Base-by-base conservation (phyloP, 208 protist genomes). In the Trypanosoma brucei region DNA sequence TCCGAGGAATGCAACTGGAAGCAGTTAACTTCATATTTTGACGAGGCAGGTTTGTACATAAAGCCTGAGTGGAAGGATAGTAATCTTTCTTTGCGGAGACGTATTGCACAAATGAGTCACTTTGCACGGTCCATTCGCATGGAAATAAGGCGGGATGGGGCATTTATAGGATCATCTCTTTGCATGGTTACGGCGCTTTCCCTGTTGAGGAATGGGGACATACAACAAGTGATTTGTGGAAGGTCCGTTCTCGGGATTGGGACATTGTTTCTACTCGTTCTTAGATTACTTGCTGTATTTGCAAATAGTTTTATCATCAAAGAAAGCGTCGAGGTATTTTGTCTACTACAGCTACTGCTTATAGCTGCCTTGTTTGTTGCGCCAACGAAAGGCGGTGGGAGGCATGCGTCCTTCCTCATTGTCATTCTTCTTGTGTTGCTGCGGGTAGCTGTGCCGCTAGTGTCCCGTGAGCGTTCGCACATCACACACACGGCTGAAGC, bases 271-370 rank as follows among this genome's bases (percentile, higher is more conserved):
- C 67, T 85, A 13, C 45, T 88, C 33, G 46, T 86, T 2, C 45
- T 88, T 35, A 83, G 83, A 30, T 40, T 84, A 30, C 70, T 65
- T 61, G 62, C 59, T 36, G 63, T 81, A 58, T 82, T 89, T 64
- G 81, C 86, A 22, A 93, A 93, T 68, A 90, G 86, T 64, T 90
- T 89, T 62, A 72, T 86, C 22, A 65, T 88, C 33, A 82, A 85
- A 44, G 86, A 93, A 45, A 79, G 87, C 65, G 73, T 78, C 11
- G 81, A 78, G 55, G 9, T 87, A 34, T 49, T 79, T 35, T 69
- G 65, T 36, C 56, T 85, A 8, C 61, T 86, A 38, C 45, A 66
- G 14, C 35, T 77, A 35, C 48, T 75, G 0, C 64, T 69, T 6
- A 6, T 71, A 4, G 7, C n/a, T 22, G 58, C 22, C 7, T n/a